Base-by-base conservation (phyloP, 306 rosid species). In the Albizia julibrissin region DNA sequence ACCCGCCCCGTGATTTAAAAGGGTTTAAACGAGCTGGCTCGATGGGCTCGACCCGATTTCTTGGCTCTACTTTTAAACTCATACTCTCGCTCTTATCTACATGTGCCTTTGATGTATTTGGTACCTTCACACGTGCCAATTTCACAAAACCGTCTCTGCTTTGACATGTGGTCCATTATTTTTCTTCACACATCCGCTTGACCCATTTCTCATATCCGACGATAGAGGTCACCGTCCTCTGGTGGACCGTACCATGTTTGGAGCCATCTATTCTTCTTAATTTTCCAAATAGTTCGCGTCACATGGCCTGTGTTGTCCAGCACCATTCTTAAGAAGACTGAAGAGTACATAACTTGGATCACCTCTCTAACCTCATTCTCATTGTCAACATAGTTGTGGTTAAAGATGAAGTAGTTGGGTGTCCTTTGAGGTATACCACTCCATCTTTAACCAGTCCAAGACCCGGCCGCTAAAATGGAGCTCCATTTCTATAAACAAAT, bases 181-280 rank as follows among this genome's bases (percentile, higher is more conserved):
- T 6, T 16, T 50, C 22, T n/a, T 50, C 58, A 5, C 79, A 62
- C 98, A 94, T 78, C 98, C 97, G 27, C 88, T 88, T 16, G 91
- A 80, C 67, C 88, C 82, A 22, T 92, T 91, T 74, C 97, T 79
- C 5, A 92, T n/a, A 19, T 69, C 43, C 52, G 68, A 0, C 52
- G 49, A 40, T 65, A 87, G 13, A 11, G 8, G 11, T 87, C 89
- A 22, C 89, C 84, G 16, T 87, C 82, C 61, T 84, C 89, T 68
- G 81, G 80, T n/a, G 87, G 89, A 5, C 37, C 87, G 0, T 68
- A 31, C 85, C 85, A 66, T 2, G 33, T 7, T 33, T 66, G 8
- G 42, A 66, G 39, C 71, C 71, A 66, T 33, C 71, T 31, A 1
- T 33, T 39, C 40, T 66, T 43, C 5, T 66, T 39, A 31, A 22